Evolutionary conservation across 768 basidiomycete species (phyloP), one percentile per base, ranked within the genome.

Genomic region (Mycena venus): DNA sequence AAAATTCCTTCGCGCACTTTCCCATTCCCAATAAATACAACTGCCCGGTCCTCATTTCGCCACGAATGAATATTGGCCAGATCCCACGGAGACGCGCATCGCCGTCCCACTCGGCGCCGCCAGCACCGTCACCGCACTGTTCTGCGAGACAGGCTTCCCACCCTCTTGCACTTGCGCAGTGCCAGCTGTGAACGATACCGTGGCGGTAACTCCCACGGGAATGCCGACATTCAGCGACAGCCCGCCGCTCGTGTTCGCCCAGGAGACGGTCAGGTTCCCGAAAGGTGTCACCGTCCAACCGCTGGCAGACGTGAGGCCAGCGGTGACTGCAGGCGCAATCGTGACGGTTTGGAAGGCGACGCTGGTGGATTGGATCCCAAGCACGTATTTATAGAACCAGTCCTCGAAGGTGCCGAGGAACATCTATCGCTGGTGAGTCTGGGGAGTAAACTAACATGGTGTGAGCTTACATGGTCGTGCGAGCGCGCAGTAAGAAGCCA

Each of bases 401-500:
- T 83, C 82, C 72, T 83, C 80, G 75, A 79, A 83, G 2, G 82
- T 83, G 51, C 82, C 81, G 25, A 83, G 78, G 80, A 83, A 83
- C 27, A 78, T 78, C 82, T 83, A 38, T 2, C 47, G 23, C 7
- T 27, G 0, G 29, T 31, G 51, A 9, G 40, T 36, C 64, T 47
- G 9, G 56, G 32, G 53, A 69, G 40, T 1, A 44, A 6, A 4
- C 21, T n/a, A 31, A 32, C 1, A 14, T 15, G 32, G 21, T 15
- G 31, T 9, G 12, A 15, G 68, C 80, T 23, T 73, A 83, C 82
- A 72, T 83, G 82, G 44, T 83, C 82, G 59, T 78, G 82, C 44
- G 82, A 83, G 23, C 82, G 80, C 42, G 82, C 79, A 27, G 74
- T 77, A 44, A 81, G 51, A 4, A 76, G 73, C 82, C 82, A 83